Evolutionary conservation across 768 basidiomycete species (phyloP).

Genomic region (Agaricus subrufescens): DNA sequence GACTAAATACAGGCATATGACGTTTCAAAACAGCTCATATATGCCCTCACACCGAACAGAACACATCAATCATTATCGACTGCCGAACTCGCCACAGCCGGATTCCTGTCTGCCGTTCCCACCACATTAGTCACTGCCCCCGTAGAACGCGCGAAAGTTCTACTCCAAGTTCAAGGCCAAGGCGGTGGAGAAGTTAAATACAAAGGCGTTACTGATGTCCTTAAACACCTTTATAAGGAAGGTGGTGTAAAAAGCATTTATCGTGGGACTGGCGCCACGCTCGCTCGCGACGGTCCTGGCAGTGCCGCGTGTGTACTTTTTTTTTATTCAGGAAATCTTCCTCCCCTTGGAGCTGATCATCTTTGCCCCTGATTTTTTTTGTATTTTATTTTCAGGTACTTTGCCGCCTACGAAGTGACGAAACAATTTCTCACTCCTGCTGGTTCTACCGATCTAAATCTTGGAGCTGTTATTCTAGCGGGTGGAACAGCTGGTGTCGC

Average conservation of each 20-base stretch:
- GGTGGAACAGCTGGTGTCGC: conserved; percentile 95
- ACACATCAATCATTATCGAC: conserved; percentile 57
- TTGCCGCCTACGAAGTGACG: conserved; percentile 93
- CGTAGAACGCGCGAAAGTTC: conserved; percentile 93
- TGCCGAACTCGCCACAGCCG: conserved; percentile 83
- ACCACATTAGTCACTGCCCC: conserved; percentile 92
- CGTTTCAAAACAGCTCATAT: conserved; percentile 83
- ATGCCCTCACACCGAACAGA: conserved; percentile 74
- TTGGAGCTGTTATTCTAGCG: conserved; percentile 83
- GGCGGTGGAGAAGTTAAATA: conserved; percentile 68
- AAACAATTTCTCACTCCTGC: conserved; percentile 84
- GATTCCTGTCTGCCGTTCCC: conserved; percentile 92
- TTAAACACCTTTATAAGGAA: conserved; percentile 87
- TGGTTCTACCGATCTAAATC: conserved; percentile 73
- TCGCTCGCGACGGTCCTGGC: conserved; percentile 93
- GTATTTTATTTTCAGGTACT: conserved; percentile 56
- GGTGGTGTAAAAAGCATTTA: conserved; percentile 91
- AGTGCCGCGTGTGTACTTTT: conserved; percentile 77
- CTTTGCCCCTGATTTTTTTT: neutral
- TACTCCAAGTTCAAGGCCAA: conserved; percentile 94
- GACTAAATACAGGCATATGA: conserved; percentile 73
- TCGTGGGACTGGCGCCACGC: conserved; percentile 89
- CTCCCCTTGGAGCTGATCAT: conserved; percentile 9
- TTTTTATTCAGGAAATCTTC: neutral
- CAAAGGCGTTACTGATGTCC: conserved; percentile 88